Conservation (phyloP, 169 alveolate species). For the Sarcocystis neurona region DNA sequence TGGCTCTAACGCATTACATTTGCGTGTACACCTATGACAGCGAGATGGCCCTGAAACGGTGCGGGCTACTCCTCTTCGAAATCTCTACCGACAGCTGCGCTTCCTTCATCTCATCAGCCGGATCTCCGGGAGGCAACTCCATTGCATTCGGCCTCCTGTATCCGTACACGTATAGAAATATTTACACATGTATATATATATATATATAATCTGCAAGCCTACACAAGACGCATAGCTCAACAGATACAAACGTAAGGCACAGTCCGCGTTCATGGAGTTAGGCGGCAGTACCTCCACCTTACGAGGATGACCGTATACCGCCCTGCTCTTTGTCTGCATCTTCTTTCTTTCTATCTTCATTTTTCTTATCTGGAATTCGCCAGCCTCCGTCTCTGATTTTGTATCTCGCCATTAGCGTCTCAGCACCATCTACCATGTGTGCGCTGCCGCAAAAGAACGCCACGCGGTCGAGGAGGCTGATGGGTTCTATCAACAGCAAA, state of each 20-base stretch:
- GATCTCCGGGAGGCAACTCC: too few relatives aligned
- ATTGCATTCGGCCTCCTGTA: too few relatives aligned
- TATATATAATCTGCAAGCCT: too few relatives aligned
- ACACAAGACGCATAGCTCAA: background rate
- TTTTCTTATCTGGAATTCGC: constrained; percentile 19
- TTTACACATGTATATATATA: too few relatives aligned
- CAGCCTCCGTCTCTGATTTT: constrained; percentile 57
- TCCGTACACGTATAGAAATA: too few relatives aligned
- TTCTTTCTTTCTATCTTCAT: background rate
- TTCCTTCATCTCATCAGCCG: too few relatives aligned
- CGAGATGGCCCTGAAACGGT: too few relatives aligned
- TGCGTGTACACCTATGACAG: too few relatives aligned
- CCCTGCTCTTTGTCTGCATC: background rate
- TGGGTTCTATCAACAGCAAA: constrained; percentile 23
- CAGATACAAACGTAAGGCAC: background rate
- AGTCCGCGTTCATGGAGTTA: background rate
- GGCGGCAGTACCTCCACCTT: background rate
- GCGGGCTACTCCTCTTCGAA: too few relatives aligned
- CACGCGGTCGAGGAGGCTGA: constrained; percentile 32
- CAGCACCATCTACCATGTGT: constrained; percentile 40
- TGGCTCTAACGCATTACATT: too few relatives aligned
- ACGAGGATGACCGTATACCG: background rate
- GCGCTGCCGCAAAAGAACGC: constrained; percentile 49
- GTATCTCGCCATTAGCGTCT: constrained; percentile 40
- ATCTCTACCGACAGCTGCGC: too few relatives aligned